phyloP scores from a whole-genome alignment of 2,329 filamentous ascomycete species.

The Colletotrichum sp. region DNA sequence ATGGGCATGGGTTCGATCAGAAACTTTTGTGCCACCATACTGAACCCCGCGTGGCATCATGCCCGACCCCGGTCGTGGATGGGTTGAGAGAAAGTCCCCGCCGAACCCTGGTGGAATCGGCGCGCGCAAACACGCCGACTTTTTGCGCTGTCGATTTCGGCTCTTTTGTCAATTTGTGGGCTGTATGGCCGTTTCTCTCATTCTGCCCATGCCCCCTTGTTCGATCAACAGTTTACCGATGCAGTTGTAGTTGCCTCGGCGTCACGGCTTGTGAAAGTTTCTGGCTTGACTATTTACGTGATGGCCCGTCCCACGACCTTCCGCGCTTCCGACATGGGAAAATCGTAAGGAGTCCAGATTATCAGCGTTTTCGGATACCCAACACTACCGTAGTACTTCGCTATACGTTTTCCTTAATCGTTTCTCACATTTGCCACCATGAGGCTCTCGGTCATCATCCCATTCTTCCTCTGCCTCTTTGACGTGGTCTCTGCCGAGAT shows the following conservation, averaged over 20 bases:
- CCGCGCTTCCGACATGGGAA: background rate
- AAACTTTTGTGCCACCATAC: background rate
- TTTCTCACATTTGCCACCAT: background rate
- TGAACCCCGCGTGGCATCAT: conserved; percentile 2
- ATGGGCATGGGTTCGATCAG: background rate
- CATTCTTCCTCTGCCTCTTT: background rate
- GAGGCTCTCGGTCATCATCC: background rate
- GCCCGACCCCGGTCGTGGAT: background rate
- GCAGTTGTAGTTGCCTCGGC: conserved; percentile 1
- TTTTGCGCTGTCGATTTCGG: background rate
- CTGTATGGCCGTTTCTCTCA: background rate
- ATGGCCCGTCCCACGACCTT: background rate
- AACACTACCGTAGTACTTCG: background rate
- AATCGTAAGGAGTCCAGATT: background rate
- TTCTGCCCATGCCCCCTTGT: background rate
- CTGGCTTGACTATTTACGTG: conserved; percentile 2
- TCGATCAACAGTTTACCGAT: background rate
- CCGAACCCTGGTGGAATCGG: background rate
- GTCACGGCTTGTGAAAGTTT: conserved; percentile 13
- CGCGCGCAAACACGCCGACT: background rate
- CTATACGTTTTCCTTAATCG: background rate
- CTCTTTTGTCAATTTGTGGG: background rate
- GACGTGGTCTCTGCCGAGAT: background rate
- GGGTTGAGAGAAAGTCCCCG: background rate
- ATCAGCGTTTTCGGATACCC: background rate